Evolutionary conservation across 306 rosid genomes (phyloP).

Genomic region (Oxytropis ochrocephala): DNA sequence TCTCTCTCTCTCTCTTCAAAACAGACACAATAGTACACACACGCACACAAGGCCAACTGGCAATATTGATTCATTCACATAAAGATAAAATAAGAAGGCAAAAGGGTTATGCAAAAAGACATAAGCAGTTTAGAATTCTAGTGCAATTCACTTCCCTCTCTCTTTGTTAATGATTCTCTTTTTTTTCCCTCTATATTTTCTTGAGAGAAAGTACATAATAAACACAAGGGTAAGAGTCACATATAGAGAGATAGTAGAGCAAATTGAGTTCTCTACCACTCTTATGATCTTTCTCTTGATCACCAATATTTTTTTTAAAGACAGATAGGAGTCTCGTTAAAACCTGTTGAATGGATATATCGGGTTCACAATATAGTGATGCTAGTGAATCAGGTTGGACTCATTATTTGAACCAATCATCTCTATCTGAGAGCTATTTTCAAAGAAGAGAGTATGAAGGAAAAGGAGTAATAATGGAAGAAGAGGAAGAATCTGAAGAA

Average conservation of each 20-base stretch:
- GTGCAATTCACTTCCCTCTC: constrained; percentile 23
- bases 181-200: neutral
- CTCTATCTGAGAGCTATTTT: constrained; percentile 36
- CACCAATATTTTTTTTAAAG: too few relatives aligned
- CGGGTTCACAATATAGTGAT: constrained; percentile 53
- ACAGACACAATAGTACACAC: constrained; percentile 24
- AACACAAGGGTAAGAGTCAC: constrained; percentile 14
- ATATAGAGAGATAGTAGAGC: neutral
- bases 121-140: constrained; percentile 46
- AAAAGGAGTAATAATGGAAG: constrained; percentile 22
- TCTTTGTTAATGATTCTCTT: constrained; percentile 19
- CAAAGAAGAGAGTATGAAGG: constrained; percentile 10
- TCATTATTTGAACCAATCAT: constrained; percentile 63
- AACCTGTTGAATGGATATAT: constrained; percentile 66
- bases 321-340: too few relatives aligned
- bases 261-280: neutral
- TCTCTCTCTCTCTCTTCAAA: constrained; percentile 2
- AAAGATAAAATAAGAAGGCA: constrained; percentile 45
- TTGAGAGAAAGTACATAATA: constrained; percentile 11
- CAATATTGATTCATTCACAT: constrained; percentile 52
- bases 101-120: constrained; percentile 53
- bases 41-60: constrained; percentile 72
- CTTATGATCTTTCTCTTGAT: constrained; percentile 16
- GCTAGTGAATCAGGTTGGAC: constrained; percentile 98
- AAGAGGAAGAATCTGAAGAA: constrained; percentile 43